Evolutionary conservation across 2,329 filamentous ascomycete genomes (phyloP), one percentile per base, ranked within the genome.

Genomic region (Talaromyces sp.): DNA sequence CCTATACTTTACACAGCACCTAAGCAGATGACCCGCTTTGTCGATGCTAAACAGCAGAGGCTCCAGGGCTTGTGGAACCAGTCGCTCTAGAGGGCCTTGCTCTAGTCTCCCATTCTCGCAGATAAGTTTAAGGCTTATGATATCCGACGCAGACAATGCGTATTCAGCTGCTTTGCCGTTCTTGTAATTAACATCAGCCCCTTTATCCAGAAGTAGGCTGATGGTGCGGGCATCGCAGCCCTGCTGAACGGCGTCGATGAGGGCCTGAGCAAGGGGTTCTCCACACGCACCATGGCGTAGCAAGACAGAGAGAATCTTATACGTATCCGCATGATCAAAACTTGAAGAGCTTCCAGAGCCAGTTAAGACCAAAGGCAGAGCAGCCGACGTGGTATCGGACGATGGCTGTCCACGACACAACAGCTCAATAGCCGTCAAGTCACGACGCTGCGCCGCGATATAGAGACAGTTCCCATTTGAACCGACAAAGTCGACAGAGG

Each of bases 401-500:
- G 57, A 53, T 44, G 57, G 57, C 7, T 54, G 23, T 30, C 18
- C 47, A 14, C 31, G 31, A 30, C 57, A 59, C 27, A 59, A 31
- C 30, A 53, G 33, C 28, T 54, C 28, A 6, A 59, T 10, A 27
- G 28, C 47, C n/a, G 28, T 54, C 47, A 59, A 30, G 16, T 59
- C 57, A 18, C n/a, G 27, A 28, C 57, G 44, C 31, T 18, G 12
- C 5, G 47, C 18, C 12, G 57, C 57, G 50, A 44, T 44, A n/a
- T 59, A 47, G 4, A 59, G 28, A 31, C 33, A 33, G 33, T 59
- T 59, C 6, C 33, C 47, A 44, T 27, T 23, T 9, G 47, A 40
- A 3, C 47, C 51, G 14, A 44, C 9, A 16, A 40, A 59, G n/a
- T 59, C 51, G 12, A 59, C 57, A 54, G 57, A 59, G 16, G 57